Evolutionary conservation across 1,284 basidiomycete genomes (phyloP).

Genomic region (Moesziomyces globuligerus): DNA sequence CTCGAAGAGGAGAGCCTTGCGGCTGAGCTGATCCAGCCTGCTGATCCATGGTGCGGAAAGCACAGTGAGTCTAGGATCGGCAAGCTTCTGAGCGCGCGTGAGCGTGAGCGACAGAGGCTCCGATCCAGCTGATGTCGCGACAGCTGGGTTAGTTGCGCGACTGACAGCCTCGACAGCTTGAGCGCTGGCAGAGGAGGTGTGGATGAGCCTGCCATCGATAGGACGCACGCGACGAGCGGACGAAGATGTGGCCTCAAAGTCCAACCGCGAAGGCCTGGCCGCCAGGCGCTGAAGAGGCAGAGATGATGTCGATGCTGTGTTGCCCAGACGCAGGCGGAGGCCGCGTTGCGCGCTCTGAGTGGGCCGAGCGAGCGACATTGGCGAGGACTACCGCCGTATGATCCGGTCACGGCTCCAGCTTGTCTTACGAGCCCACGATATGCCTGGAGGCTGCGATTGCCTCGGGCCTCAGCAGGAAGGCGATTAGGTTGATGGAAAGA

Average conservation of each 20-base stretch:
- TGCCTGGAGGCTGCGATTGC: neutral
- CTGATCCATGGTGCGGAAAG: constrained; percentile 18
- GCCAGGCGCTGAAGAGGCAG: constrained; percentile 1
- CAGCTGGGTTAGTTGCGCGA: neutral
- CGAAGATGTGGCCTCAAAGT: neutral
- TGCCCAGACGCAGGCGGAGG: constrained; percentile 14
- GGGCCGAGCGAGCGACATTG: constrained; percentile 18
- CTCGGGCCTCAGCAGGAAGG: too few relatives aligned
- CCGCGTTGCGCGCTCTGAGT: constrained; percentile 19
- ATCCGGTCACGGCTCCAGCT: neutral
- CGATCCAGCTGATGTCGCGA: neutral
- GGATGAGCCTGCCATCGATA: neutral
- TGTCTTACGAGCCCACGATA: too few relatives aligned
- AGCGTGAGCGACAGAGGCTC: constrained; percentile 8
- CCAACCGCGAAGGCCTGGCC: neutral
- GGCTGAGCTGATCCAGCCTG: constrained; percentile 11
- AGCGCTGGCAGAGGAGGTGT: neutral
- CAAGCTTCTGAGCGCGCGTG: constrained; percentile 16
- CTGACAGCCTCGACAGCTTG: constrained; percentile 21
- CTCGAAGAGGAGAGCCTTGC: constrained; percentile 6
- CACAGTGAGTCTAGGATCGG: constrained; percentile 5
- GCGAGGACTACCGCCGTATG: neutral
- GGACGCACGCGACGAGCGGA: neutral
- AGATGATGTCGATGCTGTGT: neutral
- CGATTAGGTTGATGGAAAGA: too few relatives aligned